Base-by-base conservation (phyloP, 2,329 filamentous ascomycete genomes). In the Blastomyces gilchristii region DNA sequence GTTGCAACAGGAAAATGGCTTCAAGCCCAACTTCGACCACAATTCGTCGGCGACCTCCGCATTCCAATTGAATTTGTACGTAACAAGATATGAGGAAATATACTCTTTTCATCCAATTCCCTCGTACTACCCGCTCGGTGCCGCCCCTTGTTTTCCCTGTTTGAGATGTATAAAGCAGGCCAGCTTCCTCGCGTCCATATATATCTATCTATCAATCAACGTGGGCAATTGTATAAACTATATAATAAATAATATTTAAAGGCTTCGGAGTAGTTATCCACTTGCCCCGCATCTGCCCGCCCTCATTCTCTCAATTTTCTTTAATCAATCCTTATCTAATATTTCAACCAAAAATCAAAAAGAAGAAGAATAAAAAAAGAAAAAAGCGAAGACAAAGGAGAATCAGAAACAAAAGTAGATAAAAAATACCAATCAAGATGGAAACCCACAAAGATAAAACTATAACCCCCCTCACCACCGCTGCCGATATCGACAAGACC, bases 401-500 rank as follows among this genome's bases (percentile, higher is more conserved):
- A 11, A 37, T 37, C 34, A 9, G 34, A 37, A 37, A 50, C 22
- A 50, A 47, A 57, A 39, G 18, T 57, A 34, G 34, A 22, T 18
- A 31, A 31, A 31, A 54, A 47, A 37, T 37, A 39, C 7, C 8
- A 31, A 34, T 9, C 18, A 60, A 62, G 39, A 41, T 52, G 49
- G 34, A 43, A 64, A 54, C 70, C 71, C 1, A 72, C 70, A 69
- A 73, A 3, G 22, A 45, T 16, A 49, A 22, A 47, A 31, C 47
- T 12, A 69, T 70, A 60, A 75, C 71, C 39, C 70, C 71, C 31
- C 72, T 84, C 50, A 74, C 80, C 31, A 72, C 77, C 39, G 74
- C 79, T 28, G 67, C 81, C 56, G 34, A 58, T 4, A 85, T 85
- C 65, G 81, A 84, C 71, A 67, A 74, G 4, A 80, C 79, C 12